phyloP scores from a whole-genome alignment of 106 monocot genomes.

The Dioscorea alata region DNA sequence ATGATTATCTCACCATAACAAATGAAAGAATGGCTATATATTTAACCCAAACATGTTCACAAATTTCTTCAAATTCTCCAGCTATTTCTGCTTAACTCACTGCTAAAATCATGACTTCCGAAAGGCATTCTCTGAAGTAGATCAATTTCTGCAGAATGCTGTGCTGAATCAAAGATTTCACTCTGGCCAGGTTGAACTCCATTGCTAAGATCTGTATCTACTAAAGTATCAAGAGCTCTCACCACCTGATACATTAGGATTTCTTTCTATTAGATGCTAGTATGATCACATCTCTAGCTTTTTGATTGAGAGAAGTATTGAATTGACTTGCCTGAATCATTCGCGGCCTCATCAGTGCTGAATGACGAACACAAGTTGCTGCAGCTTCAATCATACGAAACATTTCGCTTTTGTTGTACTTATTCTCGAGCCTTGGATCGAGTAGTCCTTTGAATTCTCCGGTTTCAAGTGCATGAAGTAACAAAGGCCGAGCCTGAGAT shows the following conservation, averaged over 20 bases:
- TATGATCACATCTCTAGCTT: too few species aligned
- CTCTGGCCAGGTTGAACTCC: constrained; percentile 60
- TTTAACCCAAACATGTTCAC: constrained; percentile 9
- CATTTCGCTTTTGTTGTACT: constrained; percentile 47
- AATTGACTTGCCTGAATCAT: constrained; percentile 59
- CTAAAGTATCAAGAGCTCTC: constrained; percentile 49
- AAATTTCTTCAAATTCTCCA: constrained; percentile 14
- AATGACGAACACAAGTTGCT: constrained; percentile 69
- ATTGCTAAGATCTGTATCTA: constrained; percentile 43
- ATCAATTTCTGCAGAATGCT: constrained; percentile 44
- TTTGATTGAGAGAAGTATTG: too few species aligned
- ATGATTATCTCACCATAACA: background rate
- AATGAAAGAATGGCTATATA: background rate
- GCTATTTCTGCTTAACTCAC: constrained; percentile 30
- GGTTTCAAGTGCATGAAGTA: constrained; percentile 49
- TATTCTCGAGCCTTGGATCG: constrained; percentile 54
- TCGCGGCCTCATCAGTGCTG: constrained; percentile 66
- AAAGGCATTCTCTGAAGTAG: constrained; percentile 44
- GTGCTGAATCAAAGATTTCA: constrained; percentile 33
- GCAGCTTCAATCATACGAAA: constrained; percentile 64
- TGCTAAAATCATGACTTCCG: constrained; percentile 32
- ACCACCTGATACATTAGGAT: background rate
- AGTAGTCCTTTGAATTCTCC: constrained; percentile 50
- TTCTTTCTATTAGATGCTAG: too few species aligned
- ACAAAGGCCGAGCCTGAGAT: constrained; percentile 49